Conservation (phyloP, 1,284 basidiomycete species). For the Cutaneotrichosporon sp. region DNA sequence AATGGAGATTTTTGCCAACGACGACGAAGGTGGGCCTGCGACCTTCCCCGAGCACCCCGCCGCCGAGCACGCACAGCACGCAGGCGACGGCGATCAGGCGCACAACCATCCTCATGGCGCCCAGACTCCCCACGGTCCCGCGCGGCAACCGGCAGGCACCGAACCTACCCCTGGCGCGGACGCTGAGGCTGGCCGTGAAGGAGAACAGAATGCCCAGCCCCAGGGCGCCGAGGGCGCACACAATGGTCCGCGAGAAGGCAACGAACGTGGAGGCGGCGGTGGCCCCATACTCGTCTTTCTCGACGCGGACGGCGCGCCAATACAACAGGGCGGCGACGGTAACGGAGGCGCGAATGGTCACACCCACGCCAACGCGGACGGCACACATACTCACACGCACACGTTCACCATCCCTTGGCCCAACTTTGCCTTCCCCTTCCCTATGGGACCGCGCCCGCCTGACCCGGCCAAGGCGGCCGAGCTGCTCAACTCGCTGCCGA, state of each 20-base stretch:
- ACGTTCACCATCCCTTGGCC: too few species aligned
- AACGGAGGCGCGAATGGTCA: not conserved
- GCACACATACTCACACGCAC: too few species aligned
- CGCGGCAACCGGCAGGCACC: not conserved
- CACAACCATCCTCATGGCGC: too few species aligned
- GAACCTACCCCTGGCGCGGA: not conserved
- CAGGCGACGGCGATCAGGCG: too few species aligned
- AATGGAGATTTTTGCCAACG: constrained; percentile 16
- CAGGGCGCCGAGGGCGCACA: too few species aligned
- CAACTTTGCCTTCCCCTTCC: constrained; percentile 7
- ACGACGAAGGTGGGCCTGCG: constrained; percentile 3
- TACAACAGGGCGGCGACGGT: not conserved
- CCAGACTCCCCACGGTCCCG: not conserved
- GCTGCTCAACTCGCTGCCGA: constrained; percentile 35
- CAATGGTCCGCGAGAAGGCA: too few species aligned
- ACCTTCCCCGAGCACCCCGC: not conserved
- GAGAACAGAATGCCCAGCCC: not conserved
- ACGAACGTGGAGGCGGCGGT: not conserved
- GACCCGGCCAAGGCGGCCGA: constrained; percentile 41
- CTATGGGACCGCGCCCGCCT: constrained; percentile 7
- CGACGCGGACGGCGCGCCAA: constrained; percentile 10
- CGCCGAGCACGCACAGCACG: too few species aligned
- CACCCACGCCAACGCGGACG: too few species aligned
- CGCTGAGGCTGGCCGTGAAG: not conserved
- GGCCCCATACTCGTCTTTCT: constrained; percentile 10